Evolutionary conservation across 129 eudicot genomes (phyloP).

Genomic region (Oenanthe sinensis): DNA sequence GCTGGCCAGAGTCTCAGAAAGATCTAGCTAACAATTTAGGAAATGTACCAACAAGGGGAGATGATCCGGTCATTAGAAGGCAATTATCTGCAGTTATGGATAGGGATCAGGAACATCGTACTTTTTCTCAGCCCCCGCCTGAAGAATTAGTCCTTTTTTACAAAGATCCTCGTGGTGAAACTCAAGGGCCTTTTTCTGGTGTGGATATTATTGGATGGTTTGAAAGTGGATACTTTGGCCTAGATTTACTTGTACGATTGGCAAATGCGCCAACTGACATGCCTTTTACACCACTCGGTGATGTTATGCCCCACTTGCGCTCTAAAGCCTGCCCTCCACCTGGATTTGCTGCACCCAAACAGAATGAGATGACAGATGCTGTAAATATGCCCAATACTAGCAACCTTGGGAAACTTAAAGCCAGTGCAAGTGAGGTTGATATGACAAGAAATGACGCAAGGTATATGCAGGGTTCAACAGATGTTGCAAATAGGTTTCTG

Average conservation of each 20-base stretch:
- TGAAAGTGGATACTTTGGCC: constrained; percentile 94
- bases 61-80: constrained; percentile 33
- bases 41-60: constrained; percentile 28
- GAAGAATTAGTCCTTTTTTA: constrained; percentile 84
- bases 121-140: constrained; percentile 52
- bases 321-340: constrained; percentile 93
- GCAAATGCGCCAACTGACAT: constrained; percentile 68
- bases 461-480: constrained; percentile 43
- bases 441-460: constrained; percentile 33
- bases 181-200: constrained; percentile 95
- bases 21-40: constrained; percentile 21
- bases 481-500: constrained; percentile 65
- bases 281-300: constrained; percentile 72
- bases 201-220: constrained; percentile 89
- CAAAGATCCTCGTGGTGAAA: constrained; percentile 89
- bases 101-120: constrained; percentile 47
- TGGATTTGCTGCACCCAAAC: constrained; percentile 67
- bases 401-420: constrained; percentile 32
- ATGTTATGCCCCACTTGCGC: constrained; percentile 96
- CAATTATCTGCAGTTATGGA: constrained; percentile 48
- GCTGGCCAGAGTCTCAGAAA: constrained; percentile 10
- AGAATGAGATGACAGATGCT: constrained; percentile 42
- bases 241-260: constrained; percentile 71
- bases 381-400: constrained; percentile 28
- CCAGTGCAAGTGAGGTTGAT: constrained; percentile 42